phyloP scores from a whole-genome alignment of 2,329 filamentous ascomycete species.

The Mollisia scopiformis region DNA sequence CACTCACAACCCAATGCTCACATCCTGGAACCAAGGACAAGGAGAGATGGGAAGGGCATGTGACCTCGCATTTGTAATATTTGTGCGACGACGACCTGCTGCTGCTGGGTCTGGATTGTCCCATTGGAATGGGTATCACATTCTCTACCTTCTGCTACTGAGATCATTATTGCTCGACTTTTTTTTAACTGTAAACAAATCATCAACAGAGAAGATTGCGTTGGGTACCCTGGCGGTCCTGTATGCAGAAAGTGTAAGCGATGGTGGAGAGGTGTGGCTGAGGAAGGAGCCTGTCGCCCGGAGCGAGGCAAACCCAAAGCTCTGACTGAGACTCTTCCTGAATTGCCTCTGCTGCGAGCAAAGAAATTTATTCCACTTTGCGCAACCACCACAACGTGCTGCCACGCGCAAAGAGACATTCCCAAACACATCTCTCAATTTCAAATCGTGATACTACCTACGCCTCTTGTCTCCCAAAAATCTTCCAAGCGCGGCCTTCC shows the following conservation, averaged over 20 bases:
- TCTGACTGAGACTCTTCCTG: background rate
- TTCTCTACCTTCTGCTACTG: background rate
- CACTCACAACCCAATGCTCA: background rate
- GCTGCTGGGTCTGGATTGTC: slow-evolving; percentile 7
- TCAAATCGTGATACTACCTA: background rate
- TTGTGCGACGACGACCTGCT: slow-evolving; percentile 6
- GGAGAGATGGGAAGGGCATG: background rate
- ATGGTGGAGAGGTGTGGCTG: background rate
- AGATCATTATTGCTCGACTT: background rate
- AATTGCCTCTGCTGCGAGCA: background rate
- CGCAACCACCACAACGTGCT: slow-evolving; percentile 26
- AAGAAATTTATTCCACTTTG: slow-evolving; percentile 2
- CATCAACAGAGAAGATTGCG: too few relatives aligned
- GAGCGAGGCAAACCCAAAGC: background rate
- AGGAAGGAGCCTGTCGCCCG: background rate
- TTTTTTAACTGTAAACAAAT: too few relatives aligned
- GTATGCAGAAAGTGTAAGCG: background rate
- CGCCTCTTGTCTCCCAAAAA: background rate
- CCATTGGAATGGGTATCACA: slow-evolving; percentile 17
- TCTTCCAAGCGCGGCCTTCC: background rate
- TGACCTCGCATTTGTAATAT: slow-evolving; percentile 4
- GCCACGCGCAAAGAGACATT: slow-evolving; percentile 18
- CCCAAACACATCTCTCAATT: background rate
- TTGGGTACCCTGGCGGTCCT: too few relatives aligned
- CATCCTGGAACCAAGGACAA: background rate